Evolutionary conservation across 306 rosid genomes (phyloP).

Genomic region (Astragalus membranaceus): DNA sequence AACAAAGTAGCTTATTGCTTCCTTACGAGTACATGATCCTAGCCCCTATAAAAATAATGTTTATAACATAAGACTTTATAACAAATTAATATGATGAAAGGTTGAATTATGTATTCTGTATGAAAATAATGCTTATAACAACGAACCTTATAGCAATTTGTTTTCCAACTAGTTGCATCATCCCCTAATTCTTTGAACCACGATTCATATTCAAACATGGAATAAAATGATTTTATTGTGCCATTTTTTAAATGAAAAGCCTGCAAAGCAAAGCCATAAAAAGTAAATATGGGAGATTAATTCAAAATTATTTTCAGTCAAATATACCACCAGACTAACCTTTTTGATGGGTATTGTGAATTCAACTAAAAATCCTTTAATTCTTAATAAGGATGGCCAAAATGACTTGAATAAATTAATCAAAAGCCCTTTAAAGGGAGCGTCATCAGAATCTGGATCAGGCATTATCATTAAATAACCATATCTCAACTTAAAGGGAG

Average conservation of each 20-base stretch:
- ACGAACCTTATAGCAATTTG: constrained; percentile 90
- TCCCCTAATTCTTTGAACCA: constrained; percentile 76
- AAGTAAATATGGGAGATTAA: background rate
- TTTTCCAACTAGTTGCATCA: constrained; percentile 72
- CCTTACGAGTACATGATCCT: constrained; percentile 90
- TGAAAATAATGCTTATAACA: background rate
- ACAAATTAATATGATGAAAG: background rate
- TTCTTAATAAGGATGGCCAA: constrained; percentile 84
- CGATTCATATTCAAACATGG: constrained; percentile 74
- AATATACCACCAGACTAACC: constrained; percentile 40
- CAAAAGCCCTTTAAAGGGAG: constrained; percentile 88
- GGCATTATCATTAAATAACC: constrained; percentile 98
- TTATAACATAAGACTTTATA: background rate
- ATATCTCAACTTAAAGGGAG: constrained; percentile 87
- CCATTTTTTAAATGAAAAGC: constrained; percentile 71
- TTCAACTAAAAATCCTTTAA: constrained; percentile 81
- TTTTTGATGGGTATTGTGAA: constrained; percentile 88
- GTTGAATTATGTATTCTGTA: background rate
- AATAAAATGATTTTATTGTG: constrained; percentile 66
- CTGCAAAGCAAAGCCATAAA: constrained; percentile 33
- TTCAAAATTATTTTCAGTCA: background rate
- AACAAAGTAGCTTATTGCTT: too few species aligned
- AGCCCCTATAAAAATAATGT: constrained; percentile 70
- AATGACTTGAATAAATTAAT: constrained; percentile 87
- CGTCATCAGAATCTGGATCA: constrained; percentile 99